Percentiles rank a stretch among this genome's conserved stretches.
Evolutionary conservation across 768 basidiomycete species (phyloP).

Genomic region (Leccinum obscurum): DNA sequence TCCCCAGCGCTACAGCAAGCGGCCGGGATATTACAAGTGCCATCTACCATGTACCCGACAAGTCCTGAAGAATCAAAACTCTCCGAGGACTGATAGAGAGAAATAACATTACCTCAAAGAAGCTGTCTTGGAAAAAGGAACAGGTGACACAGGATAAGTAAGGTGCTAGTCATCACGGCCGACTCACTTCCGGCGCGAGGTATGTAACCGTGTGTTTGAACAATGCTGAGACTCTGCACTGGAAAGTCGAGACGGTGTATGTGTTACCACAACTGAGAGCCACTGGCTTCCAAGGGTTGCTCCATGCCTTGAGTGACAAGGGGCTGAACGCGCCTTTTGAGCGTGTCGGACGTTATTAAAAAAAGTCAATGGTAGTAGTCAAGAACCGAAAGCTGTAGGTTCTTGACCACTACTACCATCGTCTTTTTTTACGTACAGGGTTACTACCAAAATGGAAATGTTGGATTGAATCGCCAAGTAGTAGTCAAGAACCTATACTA

Average conservation of each 20-base stretch:
- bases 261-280: background rate
- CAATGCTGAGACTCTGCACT: background rate
- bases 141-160: background rate
- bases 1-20: slow-evolving; percentile 8
- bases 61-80: background rate
- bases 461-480: background rate
- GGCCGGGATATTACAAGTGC: background rate
- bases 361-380: background rate
- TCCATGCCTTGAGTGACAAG: background rate
- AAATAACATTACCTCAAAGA: background rate
- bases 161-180: background rate
- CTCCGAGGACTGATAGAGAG: background rate
- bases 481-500: background rate
- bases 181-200: background rate
- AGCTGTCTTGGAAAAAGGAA: too few species aligned
- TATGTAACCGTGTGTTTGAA: background rate
- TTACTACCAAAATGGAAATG: background rate
- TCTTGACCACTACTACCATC: background rate
- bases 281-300: background rate
- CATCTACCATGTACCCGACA: background rate
- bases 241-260: background rate
- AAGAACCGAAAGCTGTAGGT: background rate
- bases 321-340: background rate
- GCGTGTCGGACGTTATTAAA: background rate
- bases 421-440: background rate